Conservation (phyloP, 352 stramenopile species). For the Globisporangium carolinianum region DNA sequence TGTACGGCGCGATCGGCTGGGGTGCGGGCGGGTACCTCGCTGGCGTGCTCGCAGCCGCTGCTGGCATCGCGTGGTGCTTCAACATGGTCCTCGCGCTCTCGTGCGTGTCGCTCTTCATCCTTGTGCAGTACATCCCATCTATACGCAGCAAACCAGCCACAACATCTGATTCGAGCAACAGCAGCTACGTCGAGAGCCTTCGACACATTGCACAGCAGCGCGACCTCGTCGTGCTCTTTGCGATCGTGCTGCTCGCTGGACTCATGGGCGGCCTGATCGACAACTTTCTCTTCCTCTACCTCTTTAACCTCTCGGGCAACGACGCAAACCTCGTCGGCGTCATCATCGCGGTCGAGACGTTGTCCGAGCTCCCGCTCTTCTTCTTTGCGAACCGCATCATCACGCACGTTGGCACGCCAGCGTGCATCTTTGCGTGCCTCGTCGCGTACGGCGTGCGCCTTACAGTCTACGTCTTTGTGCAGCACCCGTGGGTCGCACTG, state of each 20-base stretch:
- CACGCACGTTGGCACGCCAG: conserved; percentile 40
- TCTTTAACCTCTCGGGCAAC: conserved; percentile 66
- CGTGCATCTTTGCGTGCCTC: conserved; percentile 45
- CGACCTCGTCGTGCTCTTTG: conserved; percentile 60
- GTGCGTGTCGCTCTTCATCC: conserved; percentile 45
- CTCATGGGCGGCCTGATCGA: conserved; percentile 55
- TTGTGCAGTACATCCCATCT: conserved; percentile 37
- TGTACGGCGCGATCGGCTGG: conserved; percentile 67
- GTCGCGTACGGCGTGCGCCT: conserved; percentile 50
- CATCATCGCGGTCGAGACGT: conserved; percentile 61
- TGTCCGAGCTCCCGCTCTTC: conserved; percentile 68
- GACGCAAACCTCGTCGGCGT: conserved; percentile 55
- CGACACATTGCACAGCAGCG: conserved; percentile 33
- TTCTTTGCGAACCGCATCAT: conserved; percentile 72
- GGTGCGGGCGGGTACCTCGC: conserved; percentile 58
- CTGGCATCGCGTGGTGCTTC: conserved; percentile 74
- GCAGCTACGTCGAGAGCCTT: conserved; percentile 36
- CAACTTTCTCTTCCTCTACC: conserved; percentile 66
- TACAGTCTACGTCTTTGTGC: conserved; percentile 52
- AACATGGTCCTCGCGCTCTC: conserved; percentile 64
- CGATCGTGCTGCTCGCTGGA: conserved; percentile 56
- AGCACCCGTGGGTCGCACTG: conserved; percentile 56
- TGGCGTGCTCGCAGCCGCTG: conserved; percentile 45
- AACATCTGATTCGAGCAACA: neutral
- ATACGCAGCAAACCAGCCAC: too few relatives aligned